These are phyloP conservation scores for Diaporthe sp. DNA, from an alignment of 2,329 filamentous ascomycete species.

Conservation along the genomic window DNA sequence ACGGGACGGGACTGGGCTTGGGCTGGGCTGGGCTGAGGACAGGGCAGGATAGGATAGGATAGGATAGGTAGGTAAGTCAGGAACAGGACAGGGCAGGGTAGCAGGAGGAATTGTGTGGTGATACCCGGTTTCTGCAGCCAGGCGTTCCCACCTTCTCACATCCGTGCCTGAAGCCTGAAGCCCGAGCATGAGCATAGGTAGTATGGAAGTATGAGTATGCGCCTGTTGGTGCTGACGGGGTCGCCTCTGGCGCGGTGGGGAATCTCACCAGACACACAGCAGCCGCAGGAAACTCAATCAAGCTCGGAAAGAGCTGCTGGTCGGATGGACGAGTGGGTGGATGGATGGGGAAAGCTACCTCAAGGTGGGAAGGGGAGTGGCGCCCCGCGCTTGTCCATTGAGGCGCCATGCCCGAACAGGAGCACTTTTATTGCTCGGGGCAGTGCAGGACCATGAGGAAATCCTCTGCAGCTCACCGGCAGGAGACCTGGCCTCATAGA, in stretches of 20 bases:
- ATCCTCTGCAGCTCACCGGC: conserved; percentile 24
- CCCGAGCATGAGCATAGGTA: background rate
- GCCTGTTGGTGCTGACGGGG: conserved; percentile 10
- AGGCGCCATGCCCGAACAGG: conserved; percentile 21
- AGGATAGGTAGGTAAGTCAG: no score
- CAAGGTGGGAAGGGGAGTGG: conserved; percentile 3
- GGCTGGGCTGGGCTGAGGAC: background rate
- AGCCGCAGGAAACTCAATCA: background rate
- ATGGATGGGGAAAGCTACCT: background rate
- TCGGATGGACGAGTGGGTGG: background rate
- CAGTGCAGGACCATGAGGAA: conserved; percentile 27
- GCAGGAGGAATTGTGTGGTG: conserved; percentile 32
- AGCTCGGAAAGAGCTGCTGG: background rate
- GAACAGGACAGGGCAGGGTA: background rate
- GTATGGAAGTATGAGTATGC: background rate
- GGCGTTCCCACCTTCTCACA: conserved; percentile 1
- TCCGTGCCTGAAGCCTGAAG: conserved; percentile 7
- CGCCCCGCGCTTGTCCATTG: conserved; percentile 1
- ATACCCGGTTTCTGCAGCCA: background rate
- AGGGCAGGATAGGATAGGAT: background rate
- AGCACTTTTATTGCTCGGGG: conserved; percentile 15
- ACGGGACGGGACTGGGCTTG: conserved; percentile 1
- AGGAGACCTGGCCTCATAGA: conserved; percentile 6
- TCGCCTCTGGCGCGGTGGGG: conserved; percentile 1
- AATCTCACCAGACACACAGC: conserved; percentile 11